Conservation (phyloP, 495 filamentous ascomycete species). For the Talaromyces nanjingensis region DNA sequence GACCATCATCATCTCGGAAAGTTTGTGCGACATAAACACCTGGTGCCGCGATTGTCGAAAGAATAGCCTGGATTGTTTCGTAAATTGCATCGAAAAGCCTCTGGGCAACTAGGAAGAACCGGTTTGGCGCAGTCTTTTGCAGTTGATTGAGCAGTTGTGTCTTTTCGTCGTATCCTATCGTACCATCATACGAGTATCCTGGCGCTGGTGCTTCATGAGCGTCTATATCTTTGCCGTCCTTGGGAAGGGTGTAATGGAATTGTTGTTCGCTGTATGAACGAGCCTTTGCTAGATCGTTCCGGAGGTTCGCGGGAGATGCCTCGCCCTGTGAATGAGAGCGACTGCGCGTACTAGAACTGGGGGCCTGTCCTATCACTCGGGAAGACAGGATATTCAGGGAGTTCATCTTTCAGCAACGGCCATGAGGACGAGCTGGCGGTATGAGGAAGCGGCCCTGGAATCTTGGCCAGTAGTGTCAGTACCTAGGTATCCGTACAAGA, state of each 20-base stretch:
- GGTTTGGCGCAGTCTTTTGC: conserved; percentile 42
- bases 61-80: conserved; percentile 63
- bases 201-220: conserved; percentile 24
- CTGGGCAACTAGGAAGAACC: conserved; percentile 32
- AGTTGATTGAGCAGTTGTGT: conserved; percentile 52
- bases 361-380: conserved; percentile 65
- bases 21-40: conserved; percentile 72
- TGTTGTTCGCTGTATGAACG: conserved; percentile 42
- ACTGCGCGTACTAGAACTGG: conserved; percentile 42
- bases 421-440: conserved; percentile 6
- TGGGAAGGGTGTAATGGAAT: conserved; percentile 26
- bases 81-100: conserved; percentile 50
- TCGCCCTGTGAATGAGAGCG: conserved; percentile 62
- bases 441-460: neutral
- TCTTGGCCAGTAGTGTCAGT: neutral
- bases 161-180: conserved; percentile 51
- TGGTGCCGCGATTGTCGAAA: conserved; percentile 71
- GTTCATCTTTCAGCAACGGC: conserved; percentile 69
- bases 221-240: conserved; percentile 27
- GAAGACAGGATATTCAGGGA: conserved; percentile 91
- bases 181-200: conserved; percentile 15
- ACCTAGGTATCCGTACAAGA: neutral
- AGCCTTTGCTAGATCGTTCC: conserved; percentile 37
- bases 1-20: conserved; percentile 72
- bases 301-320: conserved; percentile 25